These are phyloP conservation scores for Chaetomium sp. DNA, from an alignment of 2,329 filamentous ascomycete species.

Conservation along the genomic window DNA sequence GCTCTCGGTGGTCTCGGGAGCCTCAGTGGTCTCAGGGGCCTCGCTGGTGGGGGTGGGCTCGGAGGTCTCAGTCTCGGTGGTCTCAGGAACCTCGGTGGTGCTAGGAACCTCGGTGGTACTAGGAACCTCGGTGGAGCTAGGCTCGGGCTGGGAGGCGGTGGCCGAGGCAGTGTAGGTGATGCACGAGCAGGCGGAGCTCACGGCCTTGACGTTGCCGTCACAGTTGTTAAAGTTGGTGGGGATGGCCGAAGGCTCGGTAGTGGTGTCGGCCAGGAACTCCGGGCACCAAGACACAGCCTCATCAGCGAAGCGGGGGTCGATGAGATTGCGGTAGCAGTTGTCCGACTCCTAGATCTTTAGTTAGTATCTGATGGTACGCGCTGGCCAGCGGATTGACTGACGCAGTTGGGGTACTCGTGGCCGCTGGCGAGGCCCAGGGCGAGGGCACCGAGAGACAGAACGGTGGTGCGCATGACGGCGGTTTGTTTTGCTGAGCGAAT, in stretches of 20 bases:
- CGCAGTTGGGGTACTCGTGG: slow-evolving; percentile 34
- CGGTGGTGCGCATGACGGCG: slow-evolving; percentile 31
- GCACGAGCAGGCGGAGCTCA: slow-evolving; percentile 39
- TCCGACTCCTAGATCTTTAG: slow-evolving; percentile 29
- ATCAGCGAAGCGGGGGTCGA: slow-evolving; percentile 29
- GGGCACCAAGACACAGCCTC: slow-evolving; percentile 32
- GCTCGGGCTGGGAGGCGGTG: slow-evolving; percentile 15
- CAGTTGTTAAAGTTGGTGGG: slow-evolving; percentile 35
- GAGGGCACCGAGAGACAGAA: slow-evolving; percentile 32
- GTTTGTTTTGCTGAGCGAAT: slow-evolving; percentile 17
- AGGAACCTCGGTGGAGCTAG: slow-evolving; percentile 18
- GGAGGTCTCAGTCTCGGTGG: slow-evolving; percentile 10
- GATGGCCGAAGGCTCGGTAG: slow-evolving; percentile 30
- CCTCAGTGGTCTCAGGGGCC: background rate
- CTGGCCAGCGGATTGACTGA: slow-evolving; percentile 11
- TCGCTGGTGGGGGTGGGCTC: slow-evolving; percentile 33
- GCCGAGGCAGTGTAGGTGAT: slow-evolving; percentile 31
- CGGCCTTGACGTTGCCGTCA: slow-evolving; percentile 25
- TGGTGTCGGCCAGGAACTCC: slow-evolving; percentile 33
- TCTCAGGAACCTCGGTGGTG: background rate
- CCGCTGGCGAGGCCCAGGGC: slow-evolving; percentile 31
- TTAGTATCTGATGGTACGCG: background rate
- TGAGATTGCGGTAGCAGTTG: slow-evolving; percentile 36
- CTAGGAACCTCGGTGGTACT: background rate
- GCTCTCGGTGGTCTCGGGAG: slow-evolving; percentile 20